Base-by-base conservation (phyloP, 164 flowering plant species). In the Brasenia schreberi region DNA sequence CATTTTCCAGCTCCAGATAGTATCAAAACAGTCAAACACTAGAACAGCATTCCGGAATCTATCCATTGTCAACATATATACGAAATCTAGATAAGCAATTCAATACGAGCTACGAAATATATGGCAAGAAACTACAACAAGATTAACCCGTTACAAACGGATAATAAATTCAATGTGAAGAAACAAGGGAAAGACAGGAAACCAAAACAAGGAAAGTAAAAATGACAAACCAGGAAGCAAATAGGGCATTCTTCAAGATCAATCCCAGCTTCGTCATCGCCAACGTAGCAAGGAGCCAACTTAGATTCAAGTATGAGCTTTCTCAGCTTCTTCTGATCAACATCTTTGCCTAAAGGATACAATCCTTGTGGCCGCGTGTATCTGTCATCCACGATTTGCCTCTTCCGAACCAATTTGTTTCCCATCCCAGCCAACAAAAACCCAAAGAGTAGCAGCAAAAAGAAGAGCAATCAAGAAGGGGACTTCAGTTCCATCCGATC, bases 211-310 rank as follows among this genome's bases (percentile, higher is more conserved):
- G 69, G 59, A 61, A 16, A 60, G 33, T n/a, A 60, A 5, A 33
- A 70, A 66, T 63, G 53, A 79, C 88, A 61, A 59, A 94, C 99
- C 96, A 94, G 76, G 76, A 91, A 94, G 81, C 99, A 94, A 72
- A 94, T 94, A 58, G 96, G 99, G 71, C 97, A 94, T 72, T 94
- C 99, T 76, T 94, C 97, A 42, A 81, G 88, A 71, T 88, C 92
- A 23, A 61, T 59, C 6, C 33, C 42, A 17, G 2, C 42, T 12
- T 89, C 97, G 18, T 94, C 99, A 59, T 82, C 90, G 9, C 99
- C 99, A 42, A 92, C 96, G 66, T 79, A 94, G 69, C 99, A 94
- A 14, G 99, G 99, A 17, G 99, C 99, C 61, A 94, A 80, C 81
- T 91, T 91, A 7, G 94, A 85, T 67, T 89, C 97, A 61, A 94